Evolutionary conservation across 306 rosid genomes (phyloP), one percentile per base, ranked within the genome.

Genomic region (Corylus avellana): DNA sequence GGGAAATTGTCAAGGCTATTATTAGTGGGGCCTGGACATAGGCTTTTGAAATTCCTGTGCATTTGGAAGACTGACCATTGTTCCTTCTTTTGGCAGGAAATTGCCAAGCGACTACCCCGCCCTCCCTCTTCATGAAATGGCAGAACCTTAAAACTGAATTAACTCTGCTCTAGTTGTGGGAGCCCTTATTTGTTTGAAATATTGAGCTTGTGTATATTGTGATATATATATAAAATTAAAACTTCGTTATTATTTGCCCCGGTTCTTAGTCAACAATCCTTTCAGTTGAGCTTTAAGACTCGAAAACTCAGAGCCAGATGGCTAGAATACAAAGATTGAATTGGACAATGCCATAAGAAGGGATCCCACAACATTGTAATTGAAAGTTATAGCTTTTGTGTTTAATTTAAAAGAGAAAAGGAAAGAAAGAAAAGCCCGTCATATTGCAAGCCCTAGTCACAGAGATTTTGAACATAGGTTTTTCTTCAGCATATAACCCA

Each of bases 31-130:
- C 8, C 7, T 42, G 1, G 8, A 8, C 7, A 42, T 42, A 42
- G 8, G 46, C 46, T 42, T 42, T 42, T 42, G 46, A 42, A 42
- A 42, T 42, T 42, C 46, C 7, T 42, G 46, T 42, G 46, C 46
- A 42, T 42, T 42, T 42, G 46, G 46, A 42, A 42, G 46, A 42
- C 46, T 42, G 46, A 42, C 8, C 46, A 42, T 42, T 42, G 46
- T 42, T 42, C 20, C 76, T 44, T 18, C 50, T 49, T 81, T 61
- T 18, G 69, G 50, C 87, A 88, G 91, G 91, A 86, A 77, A 86
- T 88, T 17, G 89, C 89, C 2, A 88, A 86, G 80, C 86, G 88
- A 27, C 77, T 88, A 64, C 89, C 91, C 44, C 88, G 91, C 12
- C 88, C 91, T 2, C 53, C 85, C 39, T 11, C 86, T 32, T 74